Evolutionary conservation across 805 yeast species (phyloP), one percentile per base, ranked within the genome.

Genomic region (Saccharomycopsis javanensis): DNA sequence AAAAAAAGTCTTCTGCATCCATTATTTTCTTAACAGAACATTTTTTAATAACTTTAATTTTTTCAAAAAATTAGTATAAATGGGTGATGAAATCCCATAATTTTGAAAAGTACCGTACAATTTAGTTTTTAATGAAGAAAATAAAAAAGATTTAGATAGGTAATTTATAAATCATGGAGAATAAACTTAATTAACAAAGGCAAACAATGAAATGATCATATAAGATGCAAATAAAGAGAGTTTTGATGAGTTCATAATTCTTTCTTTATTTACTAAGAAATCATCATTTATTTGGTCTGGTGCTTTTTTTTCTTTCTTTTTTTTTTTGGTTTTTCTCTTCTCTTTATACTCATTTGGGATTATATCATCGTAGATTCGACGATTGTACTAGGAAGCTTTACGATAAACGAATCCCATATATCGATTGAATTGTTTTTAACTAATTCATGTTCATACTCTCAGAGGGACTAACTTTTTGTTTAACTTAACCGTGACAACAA

Each of bases 351-450:
- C n/a, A n/a, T 33, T 20, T 65, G 76, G 79, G 77, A 64, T 57
- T 64, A 64, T 75, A 78, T 78, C 81, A 62, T 79, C 77, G 71
- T 67, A 66, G 65, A 70, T 72, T 68, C 72, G 79, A 66, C 74
- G 20, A 28, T 15, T 13, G 15, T 20, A 16, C n/a, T 27, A 20
- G 25, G 30, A 61, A 58, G 53, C 35, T 60, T 60, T 51, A 69
- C 75, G 66, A 70, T 79, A 79, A 79, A 79, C 83, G 79, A 78
- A 67, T 68, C 81, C 82, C 83, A 68, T 53, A 79, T 57, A 79
- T 60, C 52, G 53, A 66, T 45, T 53, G 55, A 57, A 57, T 50
- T 64, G 15, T 38, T 5, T 20, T 50, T n/a, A n/a, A 16, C n/a
- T 37, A 4, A 42, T 20, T 42, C 48, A 42, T 23, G 6, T 42